Percentiles rank a stretch among this genome's conserved stretches.
Evolutionary conservation across 148 eudicot genomes (phyloP).

Genomic region (Silene latifolia): DNA sequence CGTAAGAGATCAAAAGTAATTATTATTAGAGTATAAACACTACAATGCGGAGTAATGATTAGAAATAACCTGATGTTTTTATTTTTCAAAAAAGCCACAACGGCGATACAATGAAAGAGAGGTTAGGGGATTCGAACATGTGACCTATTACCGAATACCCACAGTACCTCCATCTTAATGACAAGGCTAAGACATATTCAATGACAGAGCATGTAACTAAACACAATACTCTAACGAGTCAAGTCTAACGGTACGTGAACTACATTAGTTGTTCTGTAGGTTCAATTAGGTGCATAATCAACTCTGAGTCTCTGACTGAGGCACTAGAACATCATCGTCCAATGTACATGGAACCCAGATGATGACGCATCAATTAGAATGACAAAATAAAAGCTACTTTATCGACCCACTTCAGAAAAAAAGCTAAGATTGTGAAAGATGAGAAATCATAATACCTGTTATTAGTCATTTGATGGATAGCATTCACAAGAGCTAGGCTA

Average conservation of each 20-base stretch:
- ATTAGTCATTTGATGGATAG: constrained; percentile 18
- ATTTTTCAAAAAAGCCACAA: too few species aligned
- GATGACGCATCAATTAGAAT: constrained; percentile 23
- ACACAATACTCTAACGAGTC: too few species aligned
- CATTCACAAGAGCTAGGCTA: constrained; percentile 22
- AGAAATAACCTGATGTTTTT: too few species aligned
- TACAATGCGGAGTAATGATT: too few species aligned
- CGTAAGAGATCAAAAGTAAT: too few species aligned
- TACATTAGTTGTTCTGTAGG: background rate
- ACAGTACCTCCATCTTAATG: too few species aligned
- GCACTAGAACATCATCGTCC: constrained; percentile 3
- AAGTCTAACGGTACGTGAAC: background rate
- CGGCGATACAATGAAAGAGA: too few species aligned
- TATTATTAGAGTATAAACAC: too few species aligned
- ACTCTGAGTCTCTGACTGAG: background rate
- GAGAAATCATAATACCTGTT: constrained; percentile 26
- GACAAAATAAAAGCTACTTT: constrained; percentile 12
- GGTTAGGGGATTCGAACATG: too few species aligned
- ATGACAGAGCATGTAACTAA: too few species aligned
- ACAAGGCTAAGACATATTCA: too few species aligned
- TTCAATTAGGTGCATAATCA: background rate
- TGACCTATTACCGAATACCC: too few species aligned
- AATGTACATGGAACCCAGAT: constrained; percentile 12
- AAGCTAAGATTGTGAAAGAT: constrained; percentile 17
- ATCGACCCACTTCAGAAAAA: constrained; percentile 10